Evolutionary conservation across 1,284 basidiomycete genomes (phyloP).

Genomic region (Heterobasidion irregulare): DNA sequence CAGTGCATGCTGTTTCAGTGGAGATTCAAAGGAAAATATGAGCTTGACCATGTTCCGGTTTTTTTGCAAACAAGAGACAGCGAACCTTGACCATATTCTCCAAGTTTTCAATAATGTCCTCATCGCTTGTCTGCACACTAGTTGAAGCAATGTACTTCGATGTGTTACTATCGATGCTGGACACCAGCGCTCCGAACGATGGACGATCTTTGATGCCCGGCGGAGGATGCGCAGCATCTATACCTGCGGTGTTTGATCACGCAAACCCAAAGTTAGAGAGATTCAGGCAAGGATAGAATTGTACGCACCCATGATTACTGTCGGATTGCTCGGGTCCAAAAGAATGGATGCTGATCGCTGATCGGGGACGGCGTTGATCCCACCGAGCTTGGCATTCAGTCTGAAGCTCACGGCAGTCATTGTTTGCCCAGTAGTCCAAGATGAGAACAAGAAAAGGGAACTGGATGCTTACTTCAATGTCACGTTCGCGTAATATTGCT

Average conservation of each 20-base stretch:
- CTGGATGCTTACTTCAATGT: conserved; percentile 53
- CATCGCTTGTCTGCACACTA: conserved; percentile 56
- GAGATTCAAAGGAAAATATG: not conserved
- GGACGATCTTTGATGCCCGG: conserved; percentile 68
- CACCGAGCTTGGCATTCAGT: conserved; percentile 75
- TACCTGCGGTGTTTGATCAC: conserved; percentile 30
- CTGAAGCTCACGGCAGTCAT: conserved; percentile 26
- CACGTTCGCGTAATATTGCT: conserved; percentile 73
- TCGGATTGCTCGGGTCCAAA: conserved; percentile 59
- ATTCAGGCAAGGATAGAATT: conserved; percentile 1
- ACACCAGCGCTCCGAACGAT: conserved; percentile 70
- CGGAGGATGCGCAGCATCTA: conserved; percentile 73
- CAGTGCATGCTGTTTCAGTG: conserved; percentile 43
- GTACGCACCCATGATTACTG: conserved; percentile 61
- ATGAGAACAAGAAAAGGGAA: not conserved
- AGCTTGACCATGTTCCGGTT: not conserved
- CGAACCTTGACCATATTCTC: conserved; percentile 48
- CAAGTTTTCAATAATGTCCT: conserved; percentile 70
- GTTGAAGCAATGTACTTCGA: conserved; percentile 47
- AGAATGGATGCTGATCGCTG: conserved; percentile 49
- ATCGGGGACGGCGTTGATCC: conserved; percentile 68
- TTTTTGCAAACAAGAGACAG: not conserved
- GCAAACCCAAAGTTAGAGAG: not conserved
- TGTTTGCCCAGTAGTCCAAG: not conserved
- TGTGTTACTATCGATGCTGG: conserved; percentile 59